phyloP scores from a whole-genome alignment of 2,329 filamentous ascomycete genomes.

The Pleomassaria siparia region DNA sequence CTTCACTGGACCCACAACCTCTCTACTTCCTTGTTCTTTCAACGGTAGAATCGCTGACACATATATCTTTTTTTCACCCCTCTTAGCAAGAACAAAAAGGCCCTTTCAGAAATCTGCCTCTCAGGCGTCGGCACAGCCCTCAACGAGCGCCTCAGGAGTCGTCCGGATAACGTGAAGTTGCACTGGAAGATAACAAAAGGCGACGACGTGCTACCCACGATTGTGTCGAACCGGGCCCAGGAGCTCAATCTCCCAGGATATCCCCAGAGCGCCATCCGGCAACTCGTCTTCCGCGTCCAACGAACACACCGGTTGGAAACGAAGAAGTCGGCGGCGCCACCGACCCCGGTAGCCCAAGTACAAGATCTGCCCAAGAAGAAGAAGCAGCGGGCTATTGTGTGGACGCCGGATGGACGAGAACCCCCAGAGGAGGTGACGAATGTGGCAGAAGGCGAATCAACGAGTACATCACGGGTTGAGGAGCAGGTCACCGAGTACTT shows the following conservation, averaged over 20 bases:
- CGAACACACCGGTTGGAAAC: constrained; percentile 20
- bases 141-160: constrained; percentile 54
- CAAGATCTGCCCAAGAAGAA: background rate
- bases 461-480: background rate
- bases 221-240: constrained; percentile 59
- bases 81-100: constrained; percentile 48
- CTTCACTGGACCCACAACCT: too few species aligned
- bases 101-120: constrained; percentile 58
- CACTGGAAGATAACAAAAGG: constrained; percentile 35
- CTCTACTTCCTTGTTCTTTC: too few species aligned
- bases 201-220: constrained; percentile 45
- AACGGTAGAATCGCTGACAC: too few species aligned
- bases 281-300: constrained; percentile 26
- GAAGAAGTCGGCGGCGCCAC: too few species aligned
- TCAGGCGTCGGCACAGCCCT: constrained; percentile 56
- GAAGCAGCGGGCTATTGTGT: constrained; percentile 28
- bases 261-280: constrained; percentile 20
- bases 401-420: constrained; percentile 5
- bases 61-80: too few species aligned
- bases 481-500: constrained; percentile 57
- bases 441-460: constrained; percentile 1
- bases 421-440: constrained; percentile 7
- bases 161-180: constrained; percentile 53
- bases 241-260: constrained; percentile 47
- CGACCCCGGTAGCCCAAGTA: background rate